phyloP scores from a whole-genome alignment of 208 protist genomes.

The Endotrypanum monterogeii region DNA sequence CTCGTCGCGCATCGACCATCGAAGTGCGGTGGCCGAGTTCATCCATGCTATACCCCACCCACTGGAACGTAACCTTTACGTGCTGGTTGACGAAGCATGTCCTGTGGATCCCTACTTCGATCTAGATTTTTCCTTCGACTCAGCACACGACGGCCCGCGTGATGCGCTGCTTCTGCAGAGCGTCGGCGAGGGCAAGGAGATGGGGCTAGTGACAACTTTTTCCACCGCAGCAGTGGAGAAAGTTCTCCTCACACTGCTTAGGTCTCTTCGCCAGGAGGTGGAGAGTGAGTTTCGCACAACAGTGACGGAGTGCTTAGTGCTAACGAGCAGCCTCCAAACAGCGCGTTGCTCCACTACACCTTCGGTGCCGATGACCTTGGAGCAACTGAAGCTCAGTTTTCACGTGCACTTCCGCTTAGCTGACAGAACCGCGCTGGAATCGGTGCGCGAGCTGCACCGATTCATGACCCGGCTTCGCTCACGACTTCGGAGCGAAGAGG shows the following conservation, averaged over 20 bases:
- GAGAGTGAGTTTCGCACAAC: conserved; percentile 34
- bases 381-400: conserved; percentile 74
- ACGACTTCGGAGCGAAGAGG: conserved; percentile 27
- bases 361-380: not conserved
- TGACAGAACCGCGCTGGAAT: conserved; percentile 38
- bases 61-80: conserved; percentile 74
- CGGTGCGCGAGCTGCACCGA: conserved; percentile 56
- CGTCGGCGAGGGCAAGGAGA: not conserved
- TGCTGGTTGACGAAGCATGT: conserved; percentile 66
- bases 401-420: conserved; percentile 81
- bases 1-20: not conserved
- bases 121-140: conserved; percentile 59
- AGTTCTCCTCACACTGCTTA: conserved; percentile 41
- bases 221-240: conserved; percentile 35
- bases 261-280: conserved; percentile 40
- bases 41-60: conserved; percentile 44
- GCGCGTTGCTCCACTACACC: not conserved
- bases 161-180: conserved; percentile 15
- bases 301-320: conserved; percentile 56
- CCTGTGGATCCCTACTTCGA: conserved; percentile 87
- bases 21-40: conserved; percentile 49
- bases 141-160: conserved; percentile 1
- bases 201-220: not conserved
- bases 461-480: conserved; percentile 55
- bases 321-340: conserved; percentile 66